Evolutionary conservation across 2,329 filamentous ascomycete genomes (phyloP), one percentile per base, ranked within the genome.

Genomic region (Aspergillus cejpii): DNA sequence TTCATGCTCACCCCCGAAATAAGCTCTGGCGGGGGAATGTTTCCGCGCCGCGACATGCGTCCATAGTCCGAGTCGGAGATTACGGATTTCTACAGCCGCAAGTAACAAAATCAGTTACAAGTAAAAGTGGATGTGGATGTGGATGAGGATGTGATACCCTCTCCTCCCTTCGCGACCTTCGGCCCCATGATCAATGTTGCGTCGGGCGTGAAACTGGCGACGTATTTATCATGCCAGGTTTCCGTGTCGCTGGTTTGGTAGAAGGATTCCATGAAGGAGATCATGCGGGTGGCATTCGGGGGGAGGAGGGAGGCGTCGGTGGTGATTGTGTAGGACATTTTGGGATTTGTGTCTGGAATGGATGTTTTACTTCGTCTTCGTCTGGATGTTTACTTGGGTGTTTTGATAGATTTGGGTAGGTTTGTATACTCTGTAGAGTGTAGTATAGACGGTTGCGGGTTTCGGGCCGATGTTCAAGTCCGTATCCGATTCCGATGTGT

Each of bases 121-220:
- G 11, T 12, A 17, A 14, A 31, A 20, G 6, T 14, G 27, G 17
- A 8, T 21, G 11, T 6, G 24, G 4, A 8, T 21, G 14, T 7
- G 33, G 21, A 21, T 7, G 23, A 28, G 12, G 36, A 11, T 11
- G 17, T 2, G 10, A 12, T 58, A 68, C 65, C 63, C 39, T 58
- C 56, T 8, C 45, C 31, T 2, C 65, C 65, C 33, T 56, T 58
- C 0, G 61, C 64, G 11, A 59, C 47, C 46, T 67, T 68, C 1
- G 64, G 51, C 1, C 64, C 65, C 63, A 68, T 67, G 8, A 66
- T 66, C 8, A 68, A 29, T 0, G 64, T 68, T 1, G 64, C 65
- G 47, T 65, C 62, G 0, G 54, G 38, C 0, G 63, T 66, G 50
- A 68, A 68, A 42, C 48, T 58, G 12, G 51, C 42, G 15, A 62